These are phyloP conservation scores for Phytopythium montanum DNA, from an alignment of 352 stramenopile species.

Conservation along the genomic window DNA sequence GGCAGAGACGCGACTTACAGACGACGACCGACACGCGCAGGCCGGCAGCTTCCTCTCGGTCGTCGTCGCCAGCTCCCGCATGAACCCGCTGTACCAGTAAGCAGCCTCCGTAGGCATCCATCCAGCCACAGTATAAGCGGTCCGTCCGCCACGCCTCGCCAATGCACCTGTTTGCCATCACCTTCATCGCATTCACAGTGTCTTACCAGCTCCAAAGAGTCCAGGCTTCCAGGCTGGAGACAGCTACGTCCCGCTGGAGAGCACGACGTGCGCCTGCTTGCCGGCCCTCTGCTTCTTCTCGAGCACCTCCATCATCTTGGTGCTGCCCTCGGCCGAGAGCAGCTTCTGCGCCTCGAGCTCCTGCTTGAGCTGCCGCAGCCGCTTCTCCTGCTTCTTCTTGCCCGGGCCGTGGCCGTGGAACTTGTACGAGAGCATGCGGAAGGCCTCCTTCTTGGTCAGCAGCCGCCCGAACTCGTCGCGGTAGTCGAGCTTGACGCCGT, in stretches of 20 bases:
- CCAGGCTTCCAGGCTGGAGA: background rate
- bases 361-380: slow-evolving; percentile 83
- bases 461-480: slow-evolving; percentile 95
- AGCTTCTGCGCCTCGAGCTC: slow-evolving; percentile 73
- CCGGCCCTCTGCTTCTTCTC: slow-evolving; percentile 81
- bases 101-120: background rate
- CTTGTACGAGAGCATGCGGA: slow-evolving; percentile 97
- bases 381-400: slow-evolving; percentile 98
- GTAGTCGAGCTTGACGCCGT: slow-evolving; percentile 95
- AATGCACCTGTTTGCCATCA: background rate
- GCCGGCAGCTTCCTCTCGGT: slow-evolving; percentile 46
- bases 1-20: slow-evolving; percentile 33
- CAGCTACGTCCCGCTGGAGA: slow-evolving; percentile 57
- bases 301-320: slow-evolving; percentile 83
- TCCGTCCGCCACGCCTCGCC: background rate
- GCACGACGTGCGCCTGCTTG: slow-evolving; percentile 82
- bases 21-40: slow-evolving; percentile 31
- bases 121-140: background rate
- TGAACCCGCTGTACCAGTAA: slow-evolving; percentile 61
- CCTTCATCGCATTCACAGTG: background rate
- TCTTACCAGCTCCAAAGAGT: background rate
- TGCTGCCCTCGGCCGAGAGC: slow-evolving; percentile 69
- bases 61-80: slow-evolving; percentile 52
- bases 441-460: slow-evolving; percentile 97
- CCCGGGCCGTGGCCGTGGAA: slow-evolving; percentile 97